Base-by-base conservation (phyloP, 768 basidiomycete species). In the Russula sp. region DNA sequence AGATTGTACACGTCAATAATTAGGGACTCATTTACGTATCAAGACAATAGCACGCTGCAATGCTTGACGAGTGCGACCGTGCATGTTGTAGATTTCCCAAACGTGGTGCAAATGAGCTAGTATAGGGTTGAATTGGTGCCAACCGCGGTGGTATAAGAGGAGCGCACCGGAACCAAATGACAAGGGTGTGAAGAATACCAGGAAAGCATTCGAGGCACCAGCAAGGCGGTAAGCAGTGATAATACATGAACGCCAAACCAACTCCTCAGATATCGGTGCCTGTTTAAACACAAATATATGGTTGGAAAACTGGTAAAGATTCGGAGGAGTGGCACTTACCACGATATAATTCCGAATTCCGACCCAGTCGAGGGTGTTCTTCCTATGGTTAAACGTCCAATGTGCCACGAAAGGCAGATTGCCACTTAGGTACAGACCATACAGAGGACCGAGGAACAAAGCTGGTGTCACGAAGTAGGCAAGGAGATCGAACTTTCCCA, bases 81-180 rank as follows among this genome's bases (percentile, higher is more conserved):
- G 83, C 16, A 83, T 83, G 64, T 86, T 84, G 73, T 84, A 99
- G 0, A 79, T 83, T 64, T 98, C 97, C 83, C 86, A 91, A 16
- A 88, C 93, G 70, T 98, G 97, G 70, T 99, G 97, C 0, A 86
- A 76, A 72, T 99, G 97, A 2, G 97, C 96, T 94, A 68, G 30
- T 57, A 57, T 10, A 16, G 56, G 57, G 20, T 52, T 52, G 52
- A 56, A 22, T 62, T 46, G 40, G 60, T 53, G 62, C 64, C 44
- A n/a, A 68, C 48, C 8, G 14, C 2, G 22, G 11, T 22, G 42
- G 18, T 18, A 57, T 30, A 53, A 54, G 14, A 62, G 42, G 34
- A 56, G 6, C 87, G 50, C 65, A 92, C 94, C 94, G 32, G 91
- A 75, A 22, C 94, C 97, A 70, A 99, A 99, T 61, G 87, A 85